Base-by-base conservation (phyloP, 305 asterid species). In the Rubia occidens region DNA sequence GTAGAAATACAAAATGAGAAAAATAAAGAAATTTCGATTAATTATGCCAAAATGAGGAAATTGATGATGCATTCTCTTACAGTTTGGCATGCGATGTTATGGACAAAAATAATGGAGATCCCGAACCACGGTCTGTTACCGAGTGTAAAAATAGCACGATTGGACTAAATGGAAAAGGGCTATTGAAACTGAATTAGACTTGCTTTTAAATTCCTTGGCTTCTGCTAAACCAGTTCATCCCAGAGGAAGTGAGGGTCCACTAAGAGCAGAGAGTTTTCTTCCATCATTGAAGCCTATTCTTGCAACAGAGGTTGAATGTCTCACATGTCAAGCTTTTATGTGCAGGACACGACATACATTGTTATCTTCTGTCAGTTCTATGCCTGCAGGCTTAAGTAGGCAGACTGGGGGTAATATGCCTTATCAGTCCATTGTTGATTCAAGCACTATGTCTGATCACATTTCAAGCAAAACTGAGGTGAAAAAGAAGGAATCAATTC, bases 241-340 rank as follows among this genome's bases (percentile, higher is more conserved):
- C 64, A 82, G 84, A 85, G 79, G 74, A 66, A 78, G 81, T 60
- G 87, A 77, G 43, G 88, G 81, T 74, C 80, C 82, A 37, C 77
- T 64, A 72, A 82, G 83, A 76, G 85, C 83, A 67, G 91, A 83
- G 74, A 87, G 73, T 77, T 74, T 78, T 78, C 80, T 79, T 72
- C 85, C 85, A 80, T 82, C 92, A 20, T 71, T 83, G 69, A 91
- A 83, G 76, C 85, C 89, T 72, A 86, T 82, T 75, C 90, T 91
- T 74, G 96, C 99, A 55, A 88, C 96, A 74, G 96, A 88, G 78
- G 73, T 88, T 75, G 98, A 95, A 79, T 91, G 99, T 81, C 85
- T 91, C 70, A 74, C 73, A 82, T 89, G 91, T 80, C 99, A 95
- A 83, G 88, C 91, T 78, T 89, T 89, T 83, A 92, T 95, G 98